phyloP scores from a whole-genome alignment of 805 yeast species.

The Sungouiella thailandica region DNA sequence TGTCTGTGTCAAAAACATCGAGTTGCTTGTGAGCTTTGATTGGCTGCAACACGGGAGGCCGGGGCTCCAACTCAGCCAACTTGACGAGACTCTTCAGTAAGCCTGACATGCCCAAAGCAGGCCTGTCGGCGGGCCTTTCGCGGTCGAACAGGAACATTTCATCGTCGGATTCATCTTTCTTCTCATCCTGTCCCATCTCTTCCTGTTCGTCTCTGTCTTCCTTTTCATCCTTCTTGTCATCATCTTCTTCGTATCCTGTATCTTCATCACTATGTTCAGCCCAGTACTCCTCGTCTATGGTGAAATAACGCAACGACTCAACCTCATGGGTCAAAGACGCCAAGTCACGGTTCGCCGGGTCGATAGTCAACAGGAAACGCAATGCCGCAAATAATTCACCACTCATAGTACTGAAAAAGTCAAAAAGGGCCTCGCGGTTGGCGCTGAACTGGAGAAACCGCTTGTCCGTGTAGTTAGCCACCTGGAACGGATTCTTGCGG shows the following conservation, averaged over 20 bases:
- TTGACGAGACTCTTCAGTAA: too few relatives aligned
- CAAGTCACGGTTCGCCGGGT: slow-evolving; percentile 80
- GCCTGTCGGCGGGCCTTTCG: too few relatives aligned
- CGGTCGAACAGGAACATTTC: slow-evolving; percentile 8
- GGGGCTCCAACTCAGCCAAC: too few relatives aligned
- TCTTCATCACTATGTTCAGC: slow-evolving; percentile 34
- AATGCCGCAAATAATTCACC: slow-evolving; percentile 82
- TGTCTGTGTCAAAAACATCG: too few relatives aligned
- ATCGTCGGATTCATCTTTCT: slow-evolving; percentile 4
- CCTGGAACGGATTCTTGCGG: slow-evolving; percentile 80
- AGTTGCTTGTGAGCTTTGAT: too few relatives aligned
- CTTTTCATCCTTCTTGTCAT: slow-evolving; percentile 10
- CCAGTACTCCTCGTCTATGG: slow-evolving; percentile 68
- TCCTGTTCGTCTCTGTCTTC: slow-evolving; percentile 10
- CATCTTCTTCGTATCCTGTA: slow-evolving; percentile 22
- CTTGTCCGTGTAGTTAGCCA: slow-evolving; percentile 76
- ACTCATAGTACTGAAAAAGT: slow-evolving; percentile 85
- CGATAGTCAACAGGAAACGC: slow-evolving; percentile 72
- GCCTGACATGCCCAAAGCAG: too few relatives aligned
- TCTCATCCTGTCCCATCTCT: slow-evolving; percentile 6
- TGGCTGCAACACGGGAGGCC: too few relatives aligned
- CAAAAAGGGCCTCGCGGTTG: slow-evolving; percentile 85
- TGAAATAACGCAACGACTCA: slow-evolving; percentile 56
- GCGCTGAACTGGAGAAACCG: slow-evolving; percentile 80
- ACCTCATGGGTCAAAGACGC: slow-evolving; percentile 57